Evolutionary conservation across 306 rosid genomes (phyloP).

Genomic region (Prunus kanzakura): DNA sequence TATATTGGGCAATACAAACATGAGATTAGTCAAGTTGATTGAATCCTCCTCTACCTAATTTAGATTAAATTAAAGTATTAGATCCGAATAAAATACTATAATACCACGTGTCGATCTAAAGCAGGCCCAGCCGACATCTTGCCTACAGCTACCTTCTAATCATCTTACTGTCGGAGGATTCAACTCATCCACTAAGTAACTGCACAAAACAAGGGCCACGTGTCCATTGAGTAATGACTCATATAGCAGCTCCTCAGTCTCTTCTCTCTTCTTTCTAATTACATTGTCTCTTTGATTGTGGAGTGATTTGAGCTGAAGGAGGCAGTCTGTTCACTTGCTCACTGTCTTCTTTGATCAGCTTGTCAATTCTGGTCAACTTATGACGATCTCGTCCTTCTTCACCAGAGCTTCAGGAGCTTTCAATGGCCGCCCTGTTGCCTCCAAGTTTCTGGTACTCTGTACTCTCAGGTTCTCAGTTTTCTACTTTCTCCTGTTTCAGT

Average conservation of each 20-base stretch:
- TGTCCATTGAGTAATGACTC: background rate
- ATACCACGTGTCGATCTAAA: no score
- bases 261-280: background rate
- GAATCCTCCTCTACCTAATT: accelerated
- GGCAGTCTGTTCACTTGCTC: background rate
- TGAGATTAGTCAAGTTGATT: accelerated
- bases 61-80: no score
- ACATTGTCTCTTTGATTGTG: background rate
- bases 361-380: slow-evolving; percentile 7
- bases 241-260: background rate
- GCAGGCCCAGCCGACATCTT: no score
- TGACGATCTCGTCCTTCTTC: slow-evolving; percentile 61
- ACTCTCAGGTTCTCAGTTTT: slow-evolving; percentile 56
- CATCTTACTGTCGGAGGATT: background rate
- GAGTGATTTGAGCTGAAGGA: no score
- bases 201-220: background rate
- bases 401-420: slow-evolving; percentile 47
- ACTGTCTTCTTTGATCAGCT: background rate
- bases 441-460: slow-evolving; percentile 63
- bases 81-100: no score
- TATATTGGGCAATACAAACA: no score
- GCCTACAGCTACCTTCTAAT: background rate
- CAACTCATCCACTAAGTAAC: background rate
- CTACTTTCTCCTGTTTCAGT: background rate
- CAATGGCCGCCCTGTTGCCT: slow-evolving; percentile 35